These are phyloP conservation scores for Boletus rubescentipes DNA, from an alignment of 768 basidiomycete species.

Conservation along the genomic window DNA sequence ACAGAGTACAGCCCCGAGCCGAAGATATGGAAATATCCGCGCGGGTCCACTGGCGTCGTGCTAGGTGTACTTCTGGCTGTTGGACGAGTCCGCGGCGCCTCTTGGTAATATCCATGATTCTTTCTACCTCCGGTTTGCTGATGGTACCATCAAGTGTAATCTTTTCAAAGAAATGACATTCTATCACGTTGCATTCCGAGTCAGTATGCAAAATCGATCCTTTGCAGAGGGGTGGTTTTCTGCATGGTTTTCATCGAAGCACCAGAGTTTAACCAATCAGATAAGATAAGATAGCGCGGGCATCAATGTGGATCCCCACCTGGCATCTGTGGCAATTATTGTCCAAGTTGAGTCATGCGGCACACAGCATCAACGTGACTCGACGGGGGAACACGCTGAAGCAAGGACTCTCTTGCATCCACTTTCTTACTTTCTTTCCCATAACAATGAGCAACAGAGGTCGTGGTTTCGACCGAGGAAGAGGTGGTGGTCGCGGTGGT, in stretches of 20 bases:
- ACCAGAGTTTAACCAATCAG: neutral
- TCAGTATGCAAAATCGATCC: neutral
- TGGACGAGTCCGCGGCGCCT: no score
- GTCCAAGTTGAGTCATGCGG: conserved; percentile 3
- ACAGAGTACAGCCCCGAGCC: no score
- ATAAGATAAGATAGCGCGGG: conserved; percentile 26
- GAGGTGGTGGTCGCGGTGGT: conserved; percentile 34
- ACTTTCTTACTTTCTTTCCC: neutral
- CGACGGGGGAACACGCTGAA: neutral
- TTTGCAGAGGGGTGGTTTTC: neutral
- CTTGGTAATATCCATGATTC: neutral
- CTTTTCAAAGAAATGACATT: neutral
- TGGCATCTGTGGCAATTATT: conserved; percentile 6
- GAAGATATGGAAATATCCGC: neutral
- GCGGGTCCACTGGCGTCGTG: neutral
- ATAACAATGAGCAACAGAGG: conserved; percentile 37
- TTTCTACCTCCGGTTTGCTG: neutral
- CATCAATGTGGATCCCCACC: neutral
- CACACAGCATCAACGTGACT: conserved; percentile 24
- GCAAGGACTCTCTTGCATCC: neutral
- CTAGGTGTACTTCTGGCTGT: neutral
- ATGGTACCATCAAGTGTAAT: neutral
- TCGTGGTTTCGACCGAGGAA: conserved; percentile 41
- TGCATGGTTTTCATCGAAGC: neutral
- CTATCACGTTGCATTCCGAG: neutral